These are phyloP conservation scores for Annulohypoxylon stygium DNA, from an alignment of 495 filamentous ascomycete species.

Conservation along the genomic window DNA sequence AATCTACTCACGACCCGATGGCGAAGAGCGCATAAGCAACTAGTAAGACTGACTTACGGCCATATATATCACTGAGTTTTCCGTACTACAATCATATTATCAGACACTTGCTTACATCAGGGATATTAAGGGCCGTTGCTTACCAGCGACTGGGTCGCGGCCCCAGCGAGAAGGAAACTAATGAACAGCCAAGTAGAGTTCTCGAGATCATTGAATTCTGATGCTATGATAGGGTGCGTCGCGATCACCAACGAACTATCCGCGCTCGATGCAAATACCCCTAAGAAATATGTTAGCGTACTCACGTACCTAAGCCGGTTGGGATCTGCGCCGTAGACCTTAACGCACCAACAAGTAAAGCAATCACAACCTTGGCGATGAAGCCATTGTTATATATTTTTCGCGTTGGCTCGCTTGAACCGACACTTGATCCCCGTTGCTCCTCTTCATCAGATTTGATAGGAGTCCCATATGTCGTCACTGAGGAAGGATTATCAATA, in stretches of 20 bases:
- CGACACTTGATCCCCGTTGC: neutral
- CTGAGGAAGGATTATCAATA: constrained; percentile 3
- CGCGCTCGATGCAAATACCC: constrained; percentile 73
- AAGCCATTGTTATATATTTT: constrained; percentile 32
- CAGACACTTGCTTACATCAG: neutral
- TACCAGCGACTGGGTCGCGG: constrained; percentile 72
- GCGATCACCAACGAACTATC: constrained; percentile 74
- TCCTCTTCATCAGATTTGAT: constrained; percentile 33
- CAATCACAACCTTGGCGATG: constrained; percentile 34
- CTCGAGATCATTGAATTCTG: constrained; percentile 71
- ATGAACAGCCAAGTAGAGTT: constrained; percentile 77
- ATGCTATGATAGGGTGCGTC: constrained; percentile 72
- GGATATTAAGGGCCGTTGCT: neutral
- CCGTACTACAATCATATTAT: constrained; percentile 53
- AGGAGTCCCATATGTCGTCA: constrained; percentile 19
- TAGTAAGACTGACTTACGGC: constrained; percentile 59
- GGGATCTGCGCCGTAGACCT: neutral
- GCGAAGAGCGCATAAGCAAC: constrained; percentile 59
- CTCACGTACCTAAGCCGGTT: neutral
- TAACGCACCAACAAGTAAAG: constrained; percentile 38
- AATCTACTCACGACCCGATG: constrained; percentile 56
- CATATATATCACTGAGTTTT: constrained; percentile 65
- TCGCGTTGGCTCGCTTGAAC: neutral
- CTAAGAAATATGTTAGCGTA: constrained; percentile 49
- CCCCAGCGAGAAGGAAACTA: constrained; percentile 70